phyloP scores from a whole-genome alignment of 2,329 filamentous ascomycete genomes.

The Coccinonectria pachysandricola region DNA sequence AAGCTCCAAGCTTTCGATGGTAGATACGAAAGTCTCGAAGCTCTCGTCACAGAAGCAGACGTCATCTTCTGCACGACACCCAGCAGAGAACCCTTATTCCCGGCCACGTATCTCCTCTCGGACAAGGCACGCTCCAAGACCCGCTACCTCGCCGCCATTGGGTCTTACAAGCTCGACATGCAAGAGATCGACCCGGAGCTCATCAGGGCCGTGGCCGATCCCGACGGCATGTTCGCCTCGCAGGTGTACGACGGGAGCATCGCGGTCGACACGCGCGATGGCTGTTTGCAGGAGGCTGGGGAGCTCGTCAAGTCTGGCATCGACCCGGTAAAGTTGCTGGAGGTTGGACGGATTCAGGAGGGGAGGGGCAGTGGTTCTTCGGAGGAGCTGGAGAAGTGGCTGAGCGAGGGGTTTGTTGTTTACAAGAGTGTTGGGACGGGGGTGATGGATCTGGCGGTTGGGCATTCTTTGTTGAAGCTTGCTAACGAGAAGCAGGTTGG shows the following conservation, averaged over 20 bases:
- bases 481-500: slow-evolving; percentile 46
- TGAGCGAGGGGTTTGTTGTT: slow-evolving; percentile 53
- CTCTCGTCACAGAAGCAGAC: slow-evolving; percentile 12
- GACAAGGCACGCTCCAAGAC: slow-evolving; percentile 14
- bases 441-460: slow-evolving; percentile 58
- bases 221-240: slow-evolving; percentile 2
- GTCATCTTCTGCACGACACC: slow-evolving; percentile 24
- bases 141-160: slow-evolving; percentile 20
- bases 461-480: slow-evolving; percentile 44
- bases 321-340: slow-evolving; percentile 11
- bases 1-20: slow-evolving; percentile 9
- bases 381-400: slow-evolving; percentile 41
- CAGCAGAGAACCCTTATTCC: slow-evolving; percentile 20
- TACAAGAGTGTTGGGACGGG: slow-evolving; percentile 62
- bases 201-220: slow-evolving; percentile 13
- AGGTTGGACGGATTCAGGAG: slow-evolving; percentile 45
- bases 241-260: slow-evolving; percentile 9
- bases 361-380: slow-evolving; percentile 1
- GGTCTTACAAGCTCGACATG: slow-evolving; percentile 24
- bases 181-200: slow-evolving; percentile 22
- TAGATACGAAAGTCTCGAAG: slow-evolving; percentile 8
- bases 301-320: slow-evolving; percentile 21
- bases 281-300: slow-evolving; percentile 21
- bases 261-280: slow-evolving; percentile 19
- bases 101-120: slow-evolving; percentile 10